Conservation (phyloP, 2,329 filamentous ascomycete genomes). For the Penicillium fuscoglaucum region DNA sequence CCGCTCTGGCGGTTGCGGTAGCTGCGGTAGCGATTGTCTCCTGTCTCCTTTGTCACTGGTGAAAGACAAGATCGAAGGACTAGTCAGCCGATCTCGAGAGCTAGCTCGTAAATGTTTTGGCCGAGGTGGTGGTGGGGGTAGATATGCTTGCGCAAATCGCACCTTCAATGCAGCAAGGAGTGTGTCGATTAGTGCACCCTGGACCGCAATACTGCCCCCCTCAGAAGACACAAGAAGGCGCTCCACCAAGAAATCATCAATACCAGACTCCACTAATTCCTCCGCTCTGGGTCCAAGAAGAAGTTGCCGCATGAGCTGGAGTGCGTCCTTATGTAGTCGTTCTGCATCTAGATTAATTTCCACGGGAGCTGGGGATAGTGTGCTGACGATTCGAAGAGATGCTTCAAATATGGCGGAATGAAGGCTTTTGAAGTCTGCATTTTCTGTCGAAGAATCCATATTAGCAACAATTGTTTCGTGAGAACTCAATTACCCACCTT, state of each 20-base stretch:
- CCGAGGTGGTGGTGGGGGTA: conserved; percentile 32
- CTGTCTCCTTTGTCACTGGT: conserved; percentile 48
- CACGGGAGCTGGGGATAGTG: conserved; percentile 16
- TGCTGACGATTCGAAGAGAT: conserved; percentile 32
- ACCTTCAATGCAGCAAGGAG: conserved; percentile 72
- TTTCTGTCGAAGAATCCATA: conserved; percentile 22
- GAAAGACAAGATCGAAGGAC: conserved; percentile 47
- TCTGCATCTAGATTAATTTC: conserved; percentile 55
- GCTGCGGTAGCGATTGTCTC: conserved; percentile 29
- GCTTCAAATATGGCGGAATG: conserved; percentile 37
- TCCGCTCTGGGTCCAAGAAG: conserved; percentile 43
- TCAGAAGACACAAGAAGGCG: conserved; percentile 64
- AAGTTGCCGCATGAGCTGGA: conserved; percentile 62
- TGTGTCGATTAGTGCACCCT: conserved; percentile 76
- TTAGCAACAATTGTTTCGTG: background rate
- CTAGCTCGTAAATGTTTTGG: conserved; percentile 39
- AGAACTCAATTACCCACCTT: conserved; percentile 43
- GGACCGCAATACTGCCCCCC: conserved; percentile 65
- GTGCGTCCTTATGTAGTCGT: conserved; percentile 68
- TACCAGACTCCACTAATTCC: conserved; percentile 48
- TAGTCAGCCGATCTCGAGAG: conserved; percentile 44
- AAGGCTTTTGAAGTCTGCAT: conserved; percentile 31
- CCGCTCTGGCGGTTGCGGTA: conserved; percentile 59
- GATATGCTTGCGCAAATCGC: conserved; percentile 41
- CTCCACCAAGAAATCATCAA: conserved; percentile 71